Evolutionary conservation across 371 early-diverging fungal genomes (phyloP).

Genomic region (Dichotomocladium elegans): DNA sequence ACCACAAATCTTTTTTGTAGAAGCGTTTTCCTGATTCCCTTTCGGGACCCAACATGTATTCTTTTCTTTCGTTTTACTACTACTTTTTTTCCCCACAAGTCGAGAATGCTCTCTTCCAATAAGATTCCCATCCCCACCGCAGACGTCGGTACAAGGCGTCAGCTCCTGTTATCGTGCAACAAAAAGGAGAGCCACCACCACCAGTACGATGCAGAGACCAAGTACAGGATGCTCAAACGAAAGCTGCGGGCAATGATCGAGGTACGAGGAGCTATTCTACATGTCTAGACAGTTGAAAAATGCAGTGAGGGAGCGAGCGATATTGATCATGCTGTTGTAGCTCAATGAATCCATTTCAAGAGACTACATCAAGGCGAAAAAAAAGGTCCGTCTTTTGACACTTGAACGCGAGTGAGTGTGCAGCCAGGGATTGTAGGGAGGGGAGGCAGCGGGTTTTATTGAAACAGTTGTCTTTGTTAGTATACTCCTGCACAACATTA

Average conservation of each 20-base stretch:
- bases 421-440: no score
- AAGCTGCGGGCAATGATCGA: constrained; percentile 54
- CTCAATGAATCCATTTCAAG: constrained; percentile 46
- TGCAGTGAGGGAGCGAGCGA: not conserved
- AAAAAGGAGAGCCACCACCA: not conserved
- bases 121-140: not conserved
- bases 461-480: constrained; percentile 12
- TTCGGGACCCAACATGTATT: no score
- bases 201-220: constrained; percentile 37
- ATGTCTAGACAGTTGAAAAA: no score
- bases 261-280: no score
- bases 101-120: not conserved
- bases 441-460: no score
- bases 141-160: not conserved
- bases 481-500: constrained; percentile 43
- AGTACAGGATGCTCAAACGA: constrained; percentile 50
- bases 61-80: constrained; percentile 1
- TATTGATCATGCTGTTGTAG: constrained; percentile 13
- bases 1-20: no score
- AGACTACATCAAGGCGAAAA: constrained; percentile 32
- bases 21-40: no score
- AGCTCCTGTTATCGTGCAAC: not conserved
- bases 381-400: constrained; percentile 41
- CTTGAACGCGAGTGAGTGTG: constrained; percentile 49
- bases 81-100: constrained; percentile 2